These are phyloP conservation scores for Candida sp. DNA, from an alignment of 1,139 yeast species.

Conservation along the genomic window DNA sequence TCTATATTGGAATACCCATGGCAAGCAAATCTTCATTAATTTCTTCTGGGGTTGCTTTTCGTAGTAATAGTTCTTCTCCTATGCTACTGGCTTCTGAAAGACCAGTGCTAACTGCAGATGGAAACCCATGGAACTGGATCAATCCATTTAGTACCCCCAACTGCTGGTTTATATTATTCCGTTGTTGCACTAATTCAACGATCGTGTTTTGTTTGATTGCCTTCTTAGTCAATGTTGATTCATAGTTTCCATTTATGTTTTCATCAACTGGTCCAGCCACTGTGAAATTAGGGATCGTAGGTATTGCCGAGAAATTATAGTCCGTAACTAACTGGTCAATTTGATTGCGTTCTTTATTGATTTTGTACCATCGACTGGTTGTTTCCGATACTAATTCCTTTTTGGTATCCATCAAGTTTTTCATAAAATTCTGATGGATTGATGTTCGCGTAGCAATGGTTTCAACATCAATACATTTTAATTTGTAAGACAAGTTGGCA, in stretches of 20 bases:
- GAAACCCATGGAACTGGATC: constrained; percentile 58
- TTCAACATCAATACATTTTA: constrained; percentile 74
- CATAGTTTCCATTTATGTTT: constrained; percentile 6
- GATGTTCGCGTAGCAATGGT: constrained; percentile 78
- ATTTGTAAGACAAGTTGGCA: constrained; percentile 65
- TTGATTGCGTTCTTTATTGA: constrained; percentile 83
- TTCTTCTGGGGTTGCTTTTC: constrained; percentile 59
- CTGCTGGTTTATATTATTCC: constrained; percentile 54
- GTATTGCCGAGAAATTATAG: constrained; percentile 34
- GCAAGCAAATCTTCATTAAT: constrained; percentile 55
- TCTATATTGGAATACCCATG: constrained; percentile 39
- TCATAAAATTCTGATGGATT: constrained; percentile 81
- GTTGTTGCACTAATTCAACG: constrained; percentile 48
- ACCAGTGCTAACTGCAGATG: constrained; percentile 54
- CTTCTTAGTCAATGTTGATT: constrained; percentile 28
- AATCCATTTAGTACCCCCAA: constrained; percentile 57
- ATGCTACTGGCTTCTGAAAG: constrained; percentile 16
- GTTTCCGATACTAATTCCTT: constrained; percentile 65
- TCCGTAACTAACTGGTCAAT: constrained; percentile 69
- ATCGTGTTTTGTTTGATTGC: constrained; percentile 34
- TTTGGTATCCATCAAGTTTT: constrained; percentile 66
- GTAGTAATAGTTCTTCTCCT: constrained; percentile 38
- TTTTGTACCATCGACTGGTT: constrained; percentile 88
- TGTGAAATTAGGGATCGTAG: constrained; percentile 23
- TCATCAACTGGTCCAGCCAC: constrained; percentile 7